Base-by-base conservation (phyloP, 2,329 filamentous ascomycete species). In the Penicillium hesseltinei region DNA sequence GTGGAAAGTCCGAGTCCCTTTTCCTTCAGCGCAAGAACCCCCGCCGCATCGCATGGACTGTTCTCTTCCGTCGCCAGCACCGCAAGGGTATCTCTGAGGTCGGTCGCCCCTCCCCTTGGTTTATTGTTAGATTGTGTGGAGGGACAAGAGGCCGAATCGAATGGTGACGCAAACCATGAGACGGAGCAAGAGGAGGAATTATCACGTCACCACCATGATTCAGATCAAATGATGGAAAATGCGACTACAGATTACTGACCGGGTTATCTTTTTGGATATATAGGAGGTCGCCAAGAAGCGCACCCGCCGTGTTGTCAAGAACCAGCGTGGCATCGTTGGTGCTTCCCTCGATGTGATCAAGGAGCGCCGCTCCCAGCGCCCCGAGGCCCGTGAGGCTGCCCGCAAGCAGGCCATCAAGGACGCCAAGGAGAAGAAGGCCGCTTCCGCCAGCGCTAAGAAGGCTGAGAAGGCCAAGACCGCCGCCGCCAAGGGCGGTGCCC, bases 11-110 rank as follows among this genome's bases (percentile, higher is more conserved):
- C 82, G 94, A 99, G 85, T 96, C 92, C 71, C 91, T 99, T 71
- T 99, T 99, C 88, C 91, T 97, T 73, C 94, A 99, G 88, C 93
- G 94, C 87, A 99, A 99, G 91, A 99, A 99, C 88, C 94, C 94
- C 80, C 93, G 94, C 82, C 92, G 93, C 80, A 97, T 99, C 81
- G 88, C 93, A 72, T 99, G 94, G 94, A 99, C 94, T 71, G 88
- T 92, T 75, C 90, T 99, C 68, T 99, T 91, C 91, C 89, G 94
- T 81, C 90, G 93, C 82, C 91, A 96, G 84, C 93, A 97, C 89
- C 94, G 92, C 87, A 99, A 99, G 92, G 94, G 94, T 89, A 95
- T 97, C 84, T 96, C 93, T 86, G 94, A 99, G 92, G 94, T 97
- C 89, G 84, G 89, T 80, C 64, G 65, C 62, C 66, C 65, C 53